Evolutionary conservation across 208 protist species (phyloP).

Genomic region (Leishmania amazonensis): DNA sequence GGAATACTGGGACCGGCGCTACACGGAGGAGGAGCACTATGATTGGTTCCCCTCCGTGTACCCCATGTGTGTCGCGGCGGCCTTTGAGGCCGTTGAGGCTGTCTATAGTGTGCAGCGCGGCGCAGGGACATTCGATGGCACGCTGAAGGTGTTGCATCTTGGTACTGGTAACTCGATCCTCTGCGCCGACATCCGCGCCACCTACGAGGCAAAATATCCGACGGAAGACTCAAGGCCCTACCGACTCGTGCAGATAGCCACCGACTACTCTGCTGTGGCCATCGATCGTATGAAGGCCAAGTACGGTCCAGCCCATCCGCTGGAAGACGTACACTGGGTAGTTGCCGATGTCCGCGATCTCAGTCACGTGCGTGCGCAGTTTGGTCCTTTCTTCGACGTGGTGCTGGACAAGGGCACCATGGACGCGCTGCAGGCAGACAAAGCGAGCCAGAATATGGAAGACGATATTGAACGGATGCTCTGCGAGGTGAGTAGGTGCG

Average conservation of each 20-base stretch:
- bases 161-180: slow-evolving; percentile 83
- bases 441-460: slow-evolving; percentile 40
- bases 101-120: slow-evolving; percentile 23
- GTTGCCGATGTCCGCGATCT: slow-evolving; percentile 83
- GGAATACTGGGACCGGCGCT: slow-evolving; percentile 80
- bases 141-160: slow-evolving; percentile 72
- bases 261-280: slow-evolving; percentile 82
- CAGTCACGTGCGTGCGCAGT: slow-evolving; percentile 30
- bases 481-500: slow-evolving; percentile 53
- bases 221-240: slow-evolving; percentile 15
- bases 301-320: slow-evolving; percentile 27
- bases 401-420: slow-evolving; percentile 89
- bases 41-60: slow-evolving; percentile 88
- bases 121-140: background rate
- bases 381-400: slow-evolving; percentile 72
- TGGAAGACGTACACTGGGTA: slow-evolving; percentile 56
- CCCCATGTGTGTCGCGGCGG: slow-evolving; percentile 37
- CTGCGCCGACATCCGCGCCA: slow-evolving; percentile 57
- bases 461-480: slow-evolving; percentile 77
- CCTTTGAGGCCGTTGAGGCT: slow-evolving; percentile 51
- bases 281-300: slow-evolving; percentile 73
- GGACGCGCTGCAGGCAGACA: slow-evolving; percentile 82
- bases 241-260: slow-evolving; percentile 74
- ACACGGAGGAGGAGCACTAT: slow-evolving; percentile 69
- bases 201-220: slow-evolving; percentile 30